phyloP scores from a whole-genome alignment of 2,329 filamentous ascomycete genomes.

The Pleurostoma richardsiae region DNA sequence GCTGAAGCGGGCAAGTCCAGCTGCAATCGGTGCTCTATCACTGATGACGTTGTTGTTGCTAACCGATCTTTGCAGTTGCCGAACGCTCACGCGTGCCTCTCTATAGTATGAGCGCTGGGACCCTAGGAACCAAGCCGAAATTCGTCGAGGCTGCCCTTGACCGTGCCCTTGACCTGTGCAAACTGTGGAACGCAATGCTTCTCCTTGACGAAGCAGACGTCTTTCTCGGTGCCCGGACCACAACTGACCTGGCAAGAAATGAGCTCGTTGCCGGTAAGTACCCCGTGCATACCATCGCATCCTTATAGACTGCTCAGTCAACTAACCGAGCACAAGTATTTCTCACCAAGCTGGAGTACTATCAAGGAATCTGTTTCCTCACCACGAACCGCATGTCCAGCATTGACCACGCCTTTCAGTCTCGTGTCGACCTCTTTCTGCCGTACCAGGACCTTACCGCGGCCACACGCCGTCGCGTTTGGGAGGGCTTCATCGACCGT shows the following conservation, averaged over 20 bases:
- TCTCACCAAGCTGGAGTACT: slow-evolving; percentile 27
- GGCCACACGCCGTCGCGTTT: slow-evolving; percentile 23
- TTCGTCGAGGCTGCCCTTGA: slow-evolving; percentile 26
- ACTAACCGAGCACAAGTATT: slow-evolving; percentile 14
- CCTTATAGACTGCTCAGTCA: neutral
- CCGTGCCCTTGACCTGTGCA: slow-evolving; percentile 27
- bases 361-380: slow-evolving; percentile 28
- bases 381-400: slow-evolving; percentile 28
- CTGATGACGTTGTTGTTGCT: neutral
- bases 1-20: slow-evolving; percentile 19
- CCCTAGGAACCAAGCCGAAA: slow-evolving; percentile 26
- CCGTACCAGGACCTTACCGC: slow-evolving; percentile 22
- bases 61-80: slow-evolving; percentile 19
- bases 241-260: slow-evolving; percentile 29
- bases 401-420: slow-evolving; percentile 30
- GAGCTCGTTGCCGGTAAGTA: slow-evolving; percentile 24
- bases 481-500: slow-evolving; percentile 26
- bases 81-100: slow-evolving; percentile 30
- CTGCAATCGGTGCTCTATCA: too few relatives aligned
- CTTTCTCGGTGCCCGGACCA: slow-evolving; percentile 28
- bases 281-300: neutral
- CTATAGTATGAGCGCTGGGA: slow-evolving; percentile 31
- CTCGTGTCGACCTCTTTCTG: slow-evolving; percentile 25
- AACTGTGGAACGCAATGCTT: slow-evolving; percentile 35
- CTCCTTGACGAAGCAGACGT: slow-evolving; percentile 38